These are phyloP conservation scores for Phaeosphaeria sp. DNA, from an alignment of 2,329 filamentous ascomycete species.

Conservation along the genomic window DNA sequence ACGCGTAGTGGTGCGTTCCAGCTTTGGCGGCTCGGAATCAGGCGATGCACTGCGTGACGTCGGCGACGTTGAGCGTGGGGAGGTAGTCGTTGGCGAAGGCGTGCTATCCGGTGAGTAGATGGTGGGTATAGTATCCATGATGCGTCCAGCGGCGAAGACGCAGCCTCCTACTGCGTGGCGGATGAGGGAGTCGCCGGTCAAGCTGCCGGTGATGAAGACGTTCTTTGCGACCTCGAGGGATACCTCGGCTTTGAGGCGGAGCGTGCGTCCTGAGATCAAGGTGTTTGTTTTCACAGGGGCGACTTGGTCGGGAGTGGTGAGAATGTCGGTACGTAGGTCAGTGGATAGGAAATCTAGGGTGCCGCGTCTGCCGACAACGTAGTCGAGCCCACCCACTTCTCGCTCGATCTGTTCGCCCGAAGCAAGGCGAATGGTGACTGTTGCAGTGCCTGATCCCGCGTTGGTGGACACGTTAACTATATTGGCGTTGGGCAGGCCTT, in stretches of 20 bases:
- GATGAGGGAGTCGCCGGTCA: conserved; percentile 67
- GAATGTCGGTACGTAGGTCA: conserved; percentile 56
- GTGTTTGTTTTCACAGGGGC: conserved; percentile 1
- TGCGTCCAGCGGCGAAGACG: conserved; percentile 62
- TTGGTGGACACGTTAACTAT: conserved; percentile 49
- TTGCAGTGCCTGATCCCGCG: conserved; percentile 16
- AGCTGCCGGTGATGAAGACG: conserved; percentile 64
- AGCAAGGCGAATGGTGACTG: conserved; percentile 53
- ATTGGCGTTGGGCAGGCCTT: conserved; percentile 63
- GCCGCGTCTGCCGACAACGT: conserved; percentile 64
- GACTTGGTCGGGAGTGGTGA: conserved; percentile 33
- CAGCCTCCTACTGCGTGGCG: conserved; percentile 67
- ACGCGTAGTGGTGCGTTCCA: conserved; percentile 21
- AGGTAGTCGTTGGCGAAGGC: conserved; percentile 19
- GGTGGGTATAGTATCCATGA: conserved; percentile 43
- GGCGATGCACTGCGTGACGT: conserved; percentile 14
- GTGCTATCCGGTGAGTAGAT: conserved; percentile 19
- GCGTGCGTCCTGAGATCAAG: conserved; percentile 60
- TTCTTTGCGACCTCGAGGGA: conserved; percentile 61
- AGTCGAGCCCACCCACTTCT: conserved; percentile 58
- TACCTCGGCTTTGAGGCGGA: conserved; percentile 60
- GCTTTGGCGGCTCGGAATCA: conserved; percentile 16
- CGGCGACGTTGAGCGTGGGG: conserved; percentile 31
- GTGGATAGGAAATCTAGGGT: conserved; percentile 60
- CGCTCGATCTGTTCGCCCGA: conserved; percentile 55